Base-by-base conservation (phyloP, 2,329 filamentous ascomycete species). In the Penicillium sp. region DNA sequence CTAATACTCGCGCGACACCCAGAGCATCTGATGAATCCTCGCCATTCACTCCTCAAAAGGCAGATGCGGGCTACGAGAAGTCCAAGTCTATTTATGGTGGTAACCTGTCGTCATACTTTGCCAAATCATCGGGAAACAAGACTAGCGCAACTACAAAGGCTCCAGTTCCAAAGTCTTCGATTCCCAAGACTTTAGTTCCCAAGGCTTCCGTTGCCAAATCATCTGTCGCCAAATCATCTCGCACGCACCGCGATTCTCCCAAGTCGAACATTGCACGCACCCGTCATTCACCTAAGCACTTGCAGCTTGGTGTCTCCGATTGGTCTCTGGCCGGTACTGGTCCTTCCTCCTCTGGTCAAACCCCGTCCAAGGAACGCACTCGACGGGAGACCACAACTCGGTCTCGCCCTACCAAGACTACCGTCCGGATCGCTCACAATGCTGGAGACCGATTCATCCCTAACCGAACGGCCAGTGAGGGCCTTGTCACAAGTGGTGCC, bases 401-500 rank as follows among this genome's bases (percentile, higher is more conserved):
- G 33, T 70, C 81, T 69, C 79, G 81, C 56, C 69, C 76, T 30
- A 77, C 78, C 73, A 96, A 96, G 85, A 94, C 91, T 14, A 92
- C 90, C 1, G 77, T 93, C 60, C 89, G 87, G 58, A 80, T 85
- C 70, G 75, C 82, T 30, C 79, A 85, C 77, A 95, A 94, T 71
- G 84, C 87, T 52, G 92, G 89, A 42, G 95, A 99, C 78, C 89
- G 95, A 56, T 99, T 98, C 82, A 98, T 99, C 68, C 94, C 95
- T 68, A 97, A 96, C 83, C 90, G 95, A 35, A 86, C 85, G 53
- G 91, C 93, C 66, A 97, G 93, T 82, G 95, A 96, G 55, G 93
- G 90, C 58, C 90, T 97, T 73, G 84, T 89, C 73, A 93, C 93
- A 69, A 85, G 85, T 61, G 92, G 92, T 63, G 89, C 92, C 57